Evolutionary conservation across 2,329 filamentous ascomycete species (phyloP), one percentile per base, ranked within the genome.

Genomic region (Aspergillus neotritici): DNA sequence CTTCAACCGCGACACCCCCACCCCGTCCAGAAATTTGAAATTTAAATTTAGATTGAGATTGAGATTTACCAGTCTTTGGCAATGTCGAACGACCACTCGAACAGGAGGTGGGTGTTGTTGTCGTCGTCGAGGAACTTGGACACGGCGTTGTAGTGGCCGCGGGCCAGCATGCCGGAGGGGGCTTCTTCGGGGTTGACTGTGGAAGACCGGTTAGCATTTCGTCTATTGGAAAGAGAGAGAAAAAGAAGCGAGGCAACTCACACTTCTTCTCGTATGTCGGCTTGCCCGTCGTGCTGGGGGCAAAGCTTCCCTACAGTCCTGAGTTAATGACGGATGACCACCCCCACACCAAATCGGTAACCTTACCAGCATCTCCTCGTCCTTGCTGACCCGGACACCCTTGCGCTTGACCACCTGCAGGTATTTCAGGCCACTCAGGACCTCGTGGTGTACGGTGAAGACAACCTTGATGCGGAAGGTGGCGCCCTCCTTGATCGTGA

Each of bases 11-110:
- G 41, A 33, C 14, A 37, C 31, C 32, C 15, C 30, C 21, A 13
- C 17, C 13, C 46, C 49, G 52, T 53, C 53, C 37, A 55, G 46
- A 47, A 52, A 54, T 44, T 55, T 41, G 52, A 55, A 31, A 14
- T 15, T 14, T 15, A 14, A 10, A 12, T 6, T 14, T 11, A 6
- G 14, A 29, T 15, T 15, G 13, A n/a, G n/a, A n/a, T n/a, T 37
- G 33, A 38, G 16, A 37, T 47, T 50, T 64, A 67, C 93, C 93
- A 97, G 66, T 95, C 87, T 79, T 97, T 98, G 71, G 85, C 79
- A 66, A 98, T 95, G 63, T 96, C 86, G 62, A 98, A 97, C 49
- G 84, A 82, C 93, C 93, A 98, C 61, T 94, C 86, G 68, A 98
- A 98, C 65, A 84, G 77, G 51, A 98, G 76, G 70, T 98, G 90